A percentile compares a stretch with the other conserved stretches of the same genome.
Evolutionary conservation across 371 early-diverging fungal species (phyloP).

Genomic region (Batrachochytrium dendrobatidis): DNA sequence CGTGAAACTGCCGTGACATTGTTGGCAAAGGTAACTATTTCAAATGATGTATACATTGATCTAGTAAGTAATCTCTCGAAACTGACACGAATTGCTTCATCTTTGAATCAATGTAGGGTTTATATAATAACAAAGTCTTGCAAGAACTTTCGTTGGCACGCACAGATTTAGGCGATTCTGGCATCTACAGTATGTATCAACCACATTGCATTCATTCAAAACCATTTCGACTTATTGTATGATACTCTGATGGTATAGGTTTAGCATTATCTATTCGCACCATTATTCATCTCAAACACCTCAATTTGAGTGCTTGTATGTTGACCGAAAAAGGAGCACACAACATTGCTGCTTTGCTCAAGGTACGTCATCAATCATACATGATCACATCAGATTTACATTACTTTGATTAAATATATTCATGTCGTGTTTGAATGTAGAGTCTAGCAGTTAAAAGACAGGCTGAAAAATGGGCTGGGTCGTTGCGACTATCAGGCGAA

Average conservation of each 20-base stretch:
- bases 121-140: conserved; percentile 3
- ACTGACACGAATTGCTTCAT: background rate
- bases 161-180: conserved; percentile 10
- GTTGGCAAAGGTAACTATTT: conserved; percentile 1
- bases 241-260: background rate
- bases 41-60: no score
- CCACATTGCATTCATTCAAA: background rate
- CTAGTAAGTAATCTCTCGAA: no score
- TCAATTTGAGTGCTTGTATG: conserved; percentile 9
- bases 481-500: background rate
- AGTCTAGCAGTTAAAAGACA: conserved; percentile 11
- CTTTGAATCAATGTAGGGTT: conserved; percentile 1
- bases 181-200: conserved; percentile 3
- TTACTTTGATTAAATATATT: no score
- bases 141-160: conserved; percentile 8
- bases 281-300: conserved; percentile 3
- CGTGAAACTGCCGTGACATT: conserved; percentile 4
- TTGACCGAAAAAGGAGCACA: conserved; percentile 7
- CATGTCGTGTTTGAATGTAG: no score
- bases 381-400: background rate
- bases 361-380: conserved; percentile 2
- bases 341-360: conserved; percentile 7
- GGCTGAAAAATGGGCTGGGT: conserved; percentile 12
- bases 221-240: background rate
- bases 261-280: conserved; percentile 9